Percentiles rank a stretch among this genome's conserved stretches.
Conservation (phyloP, 257 asterid species). For the Penstemon barbatus region DNA sequence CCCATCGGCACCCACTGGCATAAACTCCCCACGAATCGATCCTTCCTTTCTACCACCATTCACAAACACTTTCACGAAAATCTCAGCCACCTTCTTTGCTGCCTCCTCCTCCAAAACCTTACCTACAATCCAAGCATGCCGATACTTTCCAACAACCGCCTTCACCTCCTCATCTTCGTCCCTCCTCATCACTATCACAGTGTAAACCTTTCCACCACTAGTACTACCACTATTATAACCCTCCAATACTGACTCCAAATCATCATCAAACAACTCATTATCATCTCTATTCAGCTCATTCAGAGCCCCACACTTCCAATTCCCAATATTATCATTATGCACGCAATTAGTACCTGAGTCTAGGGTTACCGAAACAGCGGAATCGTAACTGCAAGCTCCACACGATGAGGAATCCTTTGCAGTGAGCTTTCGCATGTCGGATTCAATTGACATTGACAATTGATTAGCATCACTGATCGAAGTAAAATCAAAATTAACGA, state of each 20-base stretch:
- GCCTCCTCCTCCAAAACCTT: conserved; percentile 53
- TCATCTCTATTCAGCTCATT: conserved; percentile 42
- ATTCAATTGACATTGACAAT: conserved; percentile 48
- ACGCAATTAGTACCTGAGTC: conserved; percentile 51
- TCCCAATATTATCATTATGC: conserved; percentile 28
- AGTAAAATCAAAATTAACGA: conserved; percentile 41
- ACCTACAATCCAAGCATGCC: conserved; percentile 89
- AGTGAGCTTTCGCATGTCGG: conserved; percentile 51
- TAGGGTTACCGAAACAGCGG: conserved; percentile 55
- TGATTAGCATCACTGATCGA: conserved; percentile 37
- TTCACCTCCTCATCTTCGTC: conserved; percentile 47
- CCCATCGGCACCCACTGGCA: conserved; percentile 99
- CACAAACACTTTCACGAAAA: conserved; percentile 66
- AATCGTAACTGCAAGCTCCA: conserved; percentile 58
- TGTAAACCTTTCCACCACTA: conserved; percentile 54
- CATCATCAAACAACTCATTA: conserved; percentile 57
- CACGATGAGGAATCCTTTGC: conserved; percentile 41
- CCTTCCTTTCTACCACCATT: conserved; percentile 91
- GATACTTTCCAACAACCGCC: conserved; percentile 77
- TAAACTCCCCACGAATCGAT: conserved; percentile 75
- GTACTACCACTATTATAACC: conserved; percentile 27
- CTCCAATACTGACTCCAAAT: conserved; percentile 45
- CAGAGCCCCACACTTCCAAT: conserved; percentile 67
- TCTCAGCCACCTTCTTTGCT: conserved; percentile 61
- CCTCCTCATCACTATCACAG: conserved; percentile 61